A percentile compares a stretch with the other conserved stretches of the same genome.
Conservation (phyloP, 371 early-diverging fungal genomes). For the Actinomortierella ambigua region DNA sequence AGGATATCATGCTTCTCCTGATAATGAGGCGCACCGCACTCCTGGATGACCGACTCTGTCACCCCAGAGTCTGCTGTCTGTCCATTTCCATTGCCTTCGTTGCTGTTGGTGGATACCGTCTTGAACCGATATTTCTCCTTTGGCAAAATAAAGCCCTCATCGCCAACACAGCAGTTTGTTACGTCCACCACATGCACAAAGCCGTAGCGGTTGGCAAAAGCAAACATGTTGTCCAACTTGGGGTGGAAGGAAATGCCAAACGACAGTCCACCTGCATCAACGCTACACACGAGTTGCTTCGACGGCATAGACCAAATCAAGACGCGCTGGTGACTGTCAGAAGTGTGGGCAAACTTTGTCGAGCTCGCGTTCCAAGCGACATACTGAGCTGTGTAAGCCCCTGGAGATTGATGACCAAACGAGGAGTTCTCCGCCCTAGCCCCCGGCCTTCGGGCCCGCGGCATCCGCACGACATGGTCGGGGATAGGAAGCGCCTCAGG, state of each 20-base stretch:
- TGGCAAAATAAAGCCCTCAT: conserved; percentile 18
- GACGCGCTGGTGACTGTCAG: conserved; percentile 53
- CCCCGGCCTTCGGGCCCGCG: neutral
- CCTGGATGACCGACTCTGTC: neutral
- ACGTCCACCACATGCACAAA: conserved; percentile 63
- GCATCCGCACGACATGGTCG: conserved; percentile 8
- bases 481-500: conserved; percentile 23
- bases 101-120: too few species aligned
- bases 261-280: conserved; percentile 57
- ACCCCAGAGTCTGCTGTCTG: neutral
- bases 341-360: conserved; percentile 61
- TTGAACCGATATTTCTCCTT: too few species aligned
- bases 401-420: conserved; percentile 6
- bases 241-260: conserved; percentile 64
- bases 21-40: conserved; percentile 29
- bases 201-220: conserved; percentile 62
- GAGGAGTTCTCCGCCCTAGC: neutral
- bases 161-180: conserved; percentile 31
- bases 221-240: conserved; percentile 55
- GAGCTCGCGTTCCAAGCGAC: conserved; percentile 62
- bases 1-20: conserved; percentile 60
- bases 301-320: conserved; percentile 57
- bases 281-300: conserved; percentile 46
- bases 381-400: conserved; percentile 53
- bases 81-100: too few species aligned